These are phyloP conservation scores for Aspergillus sp. DNA, from an alignment of 2,329 filamentous ascomycete genomes.

Conservation along the genomic window DNA sequence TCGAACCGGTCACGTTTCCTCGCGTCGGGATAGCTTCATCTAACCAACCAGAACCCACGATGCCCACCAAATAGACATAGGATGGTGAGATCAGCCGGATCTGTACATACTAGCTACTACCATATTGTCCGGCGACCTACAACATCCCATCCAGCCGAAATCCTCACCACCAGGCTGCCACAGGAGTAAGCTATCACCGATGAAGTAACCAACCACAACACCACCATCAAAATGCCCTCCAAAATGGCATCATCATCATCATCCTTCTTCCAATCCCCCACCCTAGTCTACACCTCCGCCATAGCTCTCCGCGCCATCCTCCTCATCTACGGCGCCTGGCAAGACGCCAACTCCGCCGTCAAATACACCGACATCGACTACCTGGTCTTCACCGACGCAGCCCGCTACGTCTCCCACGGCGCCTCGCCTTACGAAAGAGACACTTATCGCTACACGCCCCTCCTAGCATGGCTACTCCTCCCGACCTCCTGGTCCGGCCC, in stretches of 20 bases:
- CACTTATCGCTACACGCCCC: constrained; percentile 94
- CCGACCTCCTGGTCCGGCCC: constrained; percentile 66
- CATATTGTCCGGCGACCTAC: not conserved
- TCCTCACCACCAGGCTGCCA: not conserved
- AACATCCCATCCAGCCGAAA: not conserved
- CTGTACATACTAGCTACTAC: not conserved
- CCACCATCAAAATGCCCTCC: not conserved
- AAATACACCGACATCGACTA: constrained; percentile 99
- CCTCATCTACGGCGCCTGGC: constrained; percentile 85
- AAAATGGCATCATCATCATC: not conserved
- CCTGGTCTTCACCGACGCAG: constrained; percentile 94
- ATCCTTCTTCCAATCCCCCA: not conserved
- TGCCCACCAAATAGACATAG: not conserved
- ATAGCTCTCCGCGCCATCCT: constrained; percentile 69
- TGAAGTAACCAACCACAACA: not conserved
- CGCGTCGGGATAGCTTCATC: not conserved
- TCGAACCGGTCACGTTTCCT: not conserved
- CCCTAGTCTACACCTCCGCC: constrained; percentile 22
- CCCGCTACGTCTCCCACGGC: constrained; percentile 70
- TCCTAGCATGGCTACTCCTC: constrained; percentile 86
- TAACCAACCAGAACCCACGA: not conserved
- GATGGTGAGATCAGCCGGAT: not conserved
- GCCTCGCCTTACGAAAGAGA: constrained; percentile 81
- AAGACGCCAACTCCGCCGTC: constrained; percentile 86
- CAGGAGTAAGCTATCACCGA: not conserved